Conservation (phyloP, 208 protist species). For the Acanthamoeba castellanii region DNA sequence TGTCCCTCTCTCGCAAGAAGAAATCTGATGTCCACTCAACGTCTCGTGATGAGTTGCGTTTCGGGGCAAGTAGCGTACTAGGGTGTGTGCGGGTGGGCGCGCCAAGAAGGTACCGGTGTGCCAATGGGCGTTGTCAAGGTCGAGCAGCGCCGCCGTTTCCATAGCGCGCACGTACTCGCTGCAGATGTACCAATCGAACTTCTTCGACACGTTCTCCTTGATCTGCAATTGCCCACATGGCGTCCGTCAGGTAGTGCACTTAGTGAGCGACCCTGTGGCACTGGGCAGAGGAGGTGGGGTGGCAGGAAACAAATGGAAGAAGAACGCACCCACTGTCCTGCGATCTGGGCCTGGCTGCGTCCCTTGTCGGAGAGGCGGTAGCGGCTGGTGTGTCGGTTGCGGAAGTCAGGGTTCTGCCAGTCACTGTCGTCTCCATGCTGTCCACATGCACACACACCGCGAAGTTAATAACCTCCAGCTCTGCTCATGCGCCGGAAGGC, state of each 20-base stretch:
- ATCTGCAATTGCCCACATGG: neutral
- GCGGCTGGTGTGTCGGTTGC: constrained; percentile 2
- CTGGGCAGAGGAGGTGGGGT: neutral
- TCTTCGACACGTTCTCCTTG: constrained; percentile 50
- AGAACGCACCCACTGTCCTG: constrained; percentile 72
- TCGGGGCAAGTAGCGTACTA: too few species aligned
- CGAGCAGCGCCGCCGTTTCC: constrained; percentile 74
- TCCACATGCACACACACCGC: neutral
- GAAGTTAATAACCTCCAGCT: neutral
- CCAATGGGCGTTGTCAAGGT: constrained; percentile 60
- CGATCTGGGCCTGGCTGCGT: constrained; percentile 18
- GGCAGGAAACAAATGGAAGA: neutral
- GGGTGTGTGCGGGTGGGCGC: too few species aligned
- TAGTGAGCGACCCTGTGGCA: too few species aligned
- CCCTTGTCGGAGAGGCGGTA: constrained; percentile 75
- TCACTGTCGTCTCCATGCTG: constrained; percentile 23
- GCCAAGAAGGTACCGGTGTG: neutral
- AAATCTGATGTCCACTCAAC: neutral
- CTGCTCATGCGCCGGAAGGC: neutral
- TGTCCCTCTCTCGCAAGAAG: constrained; percentile 72
- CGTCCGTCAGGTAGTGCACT: too few species aligned
- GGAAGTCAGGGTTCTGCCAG: constrained; percentile 25
- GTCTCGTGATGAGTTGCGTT: neutral
- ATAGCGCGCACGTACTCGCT: constrained; percentile 78
- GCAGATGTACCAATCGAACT: constrained; percentile 74